Base-by-base conservation (phyloP, 305 asterid genomes). In the Fraxinus sp. region DNA sequence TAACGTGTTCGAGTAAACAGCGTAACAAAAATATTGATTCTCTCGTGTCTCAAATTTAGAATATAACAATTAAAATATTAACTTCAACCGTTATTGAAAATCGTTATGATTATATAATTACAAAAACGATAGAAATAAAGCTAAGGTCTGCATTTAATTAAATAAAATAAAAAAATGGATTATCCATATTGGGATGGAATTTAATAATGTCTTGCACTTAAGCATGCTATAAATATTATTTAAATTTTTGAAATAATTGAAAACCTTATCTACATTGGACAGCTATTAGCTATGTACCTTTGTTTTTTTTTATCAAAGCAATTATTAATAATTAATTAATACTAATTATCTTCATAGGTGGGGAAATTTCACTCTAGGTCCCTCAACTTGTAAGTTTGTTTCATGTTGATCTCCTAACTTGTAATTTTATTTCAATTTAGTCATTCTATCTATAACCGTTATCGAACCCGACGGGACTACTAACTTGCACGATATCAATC, bases 81-180 rank as follows among this genome's bases (percentile, higher is more conserved):
- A n/a, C 66, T 57, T 57, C 26, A 57, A n/a, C 26, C 0, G 18
- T 16, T 13, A 3, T 3, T 49, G 1, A 0, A 46, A 46, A 46
- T 46, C 20, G 13, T 49, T 14, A 49, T 4, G 66, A 57, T 57
- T 18, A 66, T 10, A 26, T 22, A 79, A 18, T 68, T 46, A 28
- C 46, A 32, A 24, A 26, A 9, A 24, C 32, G 35, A 72, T 33
- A 35, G 16, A 44, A 77, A 55, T 49, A 18, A 77, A 26, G 68
- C 44, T 71, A 36, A 83, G 78, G 82, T 41, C 59, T 28, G 46
- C 46, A 55, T 80, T 10, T 72, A 11, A 76, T 52, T 76, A 74
- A 49, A 8, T 24, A 7, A 24, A 24, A 59, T 3, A 26, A 1
- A 24, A 24, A 64, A 22, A 8, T 64, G 7, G 14, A 11, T 64